Conservation (phyloP, 768 basidiomycete genomes). For the Psilocybe cyanescens region DNA sequence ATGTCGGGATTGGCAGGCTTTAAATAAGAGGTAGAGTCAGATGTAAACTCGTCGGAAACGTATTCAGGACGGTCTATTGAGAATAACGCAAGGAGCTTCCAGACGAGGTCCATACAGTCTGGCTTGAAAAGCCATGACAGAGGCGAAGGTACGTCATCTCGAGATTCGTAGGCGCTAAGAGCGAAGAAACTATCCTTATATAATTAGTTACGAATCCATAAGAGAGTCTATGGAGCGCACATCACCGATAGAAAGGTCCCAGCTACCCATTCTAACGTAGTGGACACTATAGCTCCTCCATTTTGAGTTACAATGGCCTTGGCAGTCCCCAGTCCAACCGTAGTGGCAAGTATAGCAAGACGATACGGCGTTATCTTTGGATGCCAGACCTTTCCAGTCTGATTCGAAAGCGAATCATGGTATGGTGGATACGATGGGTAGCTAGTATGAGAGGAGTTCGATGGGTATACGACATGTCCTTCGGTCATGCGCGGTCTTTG, state of each 20-base stretch:
- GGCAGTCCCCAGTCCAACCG: constrained; percentile 4
- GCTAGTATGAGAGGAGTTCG: no score
- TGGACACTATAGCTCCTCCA: constrained; percentile 6
- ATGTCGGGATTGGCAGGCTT: background rate
- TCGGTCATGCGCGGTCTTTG: no score
- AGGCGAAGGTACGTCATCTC: background rate
- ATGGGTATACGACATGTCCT: no score
- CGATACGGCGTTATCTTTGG: constrained; percentile 20
- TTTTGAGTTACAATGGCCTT: constrained; percentile 10
- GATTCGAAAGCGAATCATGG: no score
- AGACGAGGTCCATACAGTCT: constrained; percentile 12
- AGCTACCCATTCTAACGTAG: constrained; percentile 17
- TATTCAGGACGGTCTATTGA: constrained; percentile 1
- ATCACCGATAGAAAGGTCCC: constrained; percentile 12
- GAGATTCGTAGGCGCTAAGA: background rate
- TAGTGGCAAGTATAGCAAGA: constrained; percentile 1
- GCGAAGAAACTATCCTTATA: constrained; percentile 4
- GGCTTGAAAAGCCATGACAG: constrained; percentile 9
- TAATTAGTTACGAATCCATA: no score
- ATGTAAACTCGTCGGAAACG: constrained; percentile 1
- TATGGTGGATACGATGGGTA: no score
- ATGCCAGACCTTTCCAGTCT: constrained; percentile 4
- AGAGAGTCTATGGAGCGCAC: constrained; percentile 3
- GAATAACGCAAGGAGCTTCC: constrained; percentile 2
- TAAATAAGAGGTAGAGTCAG: background rate